Conservation (phyloP, 164 flowering plant species). For the Tetrastigma voinierianum region DNA sequence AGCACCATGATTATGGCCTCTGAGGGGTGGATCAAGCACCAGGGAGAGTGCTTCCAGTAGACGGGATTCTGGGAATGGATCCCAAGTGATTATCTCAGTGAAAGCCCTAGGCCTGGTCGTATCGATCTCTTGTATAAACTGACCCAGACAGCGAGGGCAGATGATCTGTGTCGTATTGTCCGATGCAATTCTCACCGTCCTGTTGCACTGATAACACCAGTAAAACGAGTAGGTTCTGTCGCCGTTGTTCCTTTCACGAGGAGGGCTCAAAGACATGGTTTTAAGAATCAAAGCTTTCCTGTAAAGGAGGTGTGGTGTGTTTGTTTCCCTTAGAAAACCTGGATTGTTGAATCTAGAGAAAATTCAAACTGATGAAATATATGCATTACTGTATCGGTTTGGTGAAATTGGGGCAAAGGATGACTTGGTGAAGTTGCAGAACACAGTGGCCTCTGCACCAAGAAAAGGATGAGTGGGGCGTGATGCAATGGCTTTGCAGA, state of each 20-base stretch:
- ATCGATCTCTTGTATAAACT: slow-evolving; percentile 58
- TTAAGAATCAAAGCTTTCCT: not conserved
- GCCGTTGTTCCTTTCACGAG: slow-evolving; percentile 15
- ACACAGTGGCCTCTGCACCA: slow-evolving; percentile 6
- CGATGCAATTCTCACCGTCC: slow-evolving; percentile 41
- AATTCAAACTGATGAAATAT: not conserved
- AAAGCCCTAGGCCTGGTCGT: slow-evolving; percentile 31
- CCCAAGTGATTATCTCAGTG: slow-evolving; percentile 34
- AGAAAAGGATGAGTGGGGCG: slow-evolving; percentile 29
- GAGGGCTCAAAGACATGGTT: slow-evolving; percentile 40
- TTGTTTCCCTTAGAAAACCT: not conserved
- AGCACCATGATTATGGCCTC: slow-evolving; percentile 5
- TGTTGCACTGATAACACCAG: slow-evolving; percentile 82
- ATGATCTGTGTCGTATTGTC: slow-evolving; percentile 36
- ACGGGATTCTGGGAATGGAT: slow-evolving; percentile 57
- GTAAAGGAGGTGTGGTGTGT: not conserved
- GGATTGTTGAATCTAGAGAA: not conserved
- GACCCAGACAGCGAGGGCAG: slow-evolving; percentile 79
- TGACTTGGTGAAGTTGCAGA: slow-evolving; percentile 21
- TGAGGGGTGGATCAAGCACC: slow-evolving; percentile 39
- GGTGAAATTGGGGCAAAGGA: slow-evolving; percentile 12
- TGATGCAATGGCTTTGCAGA: not conserved
- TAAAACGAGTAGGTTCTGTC: slow-evolving; percentile 42
- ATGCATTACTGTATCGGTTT: not conserved
- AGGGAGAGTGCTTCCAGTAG: slow-evolving; percentile 65